phyloP scores from a whole-genome alignment of 805 yeast species.

The Ogataea ramenticola region DNA sequence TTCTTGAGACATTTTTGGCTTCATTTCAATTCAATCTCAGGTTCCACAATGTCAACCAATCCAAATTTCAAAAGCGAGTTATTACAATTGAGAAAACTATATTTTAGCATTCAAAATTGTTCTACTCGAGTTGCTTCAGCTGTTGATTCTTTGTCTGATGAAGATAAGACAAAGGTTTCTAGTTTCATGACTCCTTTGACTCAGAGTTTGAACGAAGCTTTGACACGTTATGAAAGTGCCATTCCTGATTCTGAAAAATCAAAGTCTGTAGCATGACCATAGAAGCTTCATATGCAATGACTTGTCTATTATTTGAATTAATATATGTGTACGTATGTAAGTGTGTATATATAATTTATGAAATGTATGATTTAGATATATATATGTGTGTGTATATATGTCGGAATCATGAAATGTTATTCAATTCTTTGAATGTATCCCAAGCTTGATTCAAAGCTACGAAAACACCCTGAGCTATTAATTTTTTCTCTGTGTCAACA shows the following conservation, averaged over 20 bases:
- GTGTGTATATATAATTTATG: background rate
- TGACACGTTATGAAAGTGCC: slow-evolving; percentile 37
- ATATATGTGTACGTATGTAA: background rate
- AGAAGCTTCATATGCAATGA: too few relatives aligned
- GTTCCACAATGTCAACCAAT: slow-evolving; percentile 20
- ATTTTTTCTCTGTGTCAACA: slow-evolving; percentile 61
- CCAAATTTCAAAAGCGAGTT: slow-evolving; percentile 24
- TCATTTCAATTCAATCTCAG: slow-evolving; percentile 38
- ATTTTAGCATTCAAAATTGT: slow-evolving; percentile 41
- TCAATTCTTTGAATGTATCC: slow-evolving; percentile 68
- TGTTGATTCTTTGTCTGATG: background rate
- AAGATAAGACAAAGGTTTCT: slow-evolving; percentile 6
- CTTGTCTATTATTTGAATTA: too few relatives aligned
- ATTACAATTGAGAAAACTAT: slow-evolving; percentile 35
- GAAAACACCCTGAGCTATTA: slow-evolving; percentile 85
- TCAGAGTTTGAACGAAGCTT: slow-evolving; percentile 38
- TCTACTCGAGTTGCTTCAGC: slow-evolving; percentile 34
- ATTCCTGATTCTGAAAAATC: slow-evolving; percentile 5
- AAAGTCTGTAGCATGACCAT: too few relatives aligned
- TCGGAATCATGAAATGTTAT: slow-evolving; percentile 22
- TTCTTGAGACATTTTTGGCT: slow-evolving; percentile 72
- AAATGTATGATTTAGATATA: too few relatives aligned
- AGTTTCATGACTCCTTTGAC: slow-evolving; percentile 33
- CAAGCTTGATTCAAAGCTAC: slow-evolving; percentile 81
- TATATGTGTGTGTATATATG: background rate